Percentiles rank a stretch among this genome's conserved stretches.
phyloP scores from a whole-genome alignment of 2,329 filamentous ascomycete genomes.

The Dothiorella sarmentorum region DNA sequence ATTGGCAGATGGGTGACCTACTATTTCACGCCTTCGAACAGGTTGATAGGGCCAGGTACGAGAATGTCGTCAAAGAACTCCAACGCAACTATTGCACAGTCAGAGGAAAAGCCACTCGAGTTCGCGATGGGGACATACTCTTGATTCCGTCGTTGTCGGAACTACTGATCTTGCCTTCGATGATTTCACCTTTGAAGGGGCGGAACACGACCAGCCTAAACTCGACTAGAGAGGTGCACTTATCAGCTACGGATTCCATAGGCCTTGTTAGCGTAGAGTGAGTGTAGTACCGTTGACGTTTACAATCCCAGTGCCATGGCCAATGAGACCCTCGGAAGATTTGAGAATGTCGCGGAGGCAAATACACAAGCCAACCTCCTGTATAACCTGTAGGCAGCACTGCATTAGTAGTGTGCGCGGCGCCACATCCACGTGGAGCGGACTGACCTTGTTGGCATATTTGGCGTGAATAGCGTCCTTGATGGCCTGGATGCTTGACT shows the following conservation, averaged over 20 bases:
- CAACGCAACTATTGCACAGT: constrained; percentile 58
- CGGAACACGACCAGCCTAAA: constrained; percentile 93
- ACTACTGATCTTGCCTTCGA: constrained; percentile 78
- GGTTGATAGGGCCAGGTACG: constrained; percentile 51
- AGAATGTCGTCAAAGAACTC: constrained; percentile 95
- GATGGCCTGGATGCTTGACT: constrained; percentile 76
- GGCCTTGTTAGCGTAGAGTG: neutral
- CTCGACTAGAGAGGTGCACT: constrained; percentile 60
- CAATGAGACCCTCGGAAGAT: constrained; percentile 88
- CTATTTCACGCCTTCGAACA: constrained; percentile 57
- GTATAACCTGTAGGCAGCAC: constrained; percentile 61
- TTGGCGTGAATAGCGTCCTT: constrained; percentile 97
- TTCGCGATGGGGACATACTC: constrained; percentile 43
- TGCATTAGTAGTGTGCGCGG: neutral
- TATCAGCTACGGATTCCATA: neutral
- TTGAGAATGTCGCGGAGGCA: constrained; percentile 88
- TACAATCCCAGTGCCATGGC: constrained; percentile 85
- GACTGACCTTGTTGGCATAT: constrained; percentile 79
- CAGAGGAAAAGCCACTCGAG: neutral
- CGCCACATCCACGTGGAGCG: neutral
- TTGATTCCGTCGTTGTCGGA: constrained; percentile 70
- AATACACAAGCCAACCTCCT: constrained; percentile 90
- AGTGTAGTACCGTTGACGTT: constrained; percentile 76
- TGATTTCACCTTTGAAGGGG: constrained; percentile 91
- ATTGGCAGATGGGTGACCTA: constrained; percentile 43